phyloP scores from a whole-genome alignment of 768 basidiomycete species.

The Boletales sp. region DNA sequence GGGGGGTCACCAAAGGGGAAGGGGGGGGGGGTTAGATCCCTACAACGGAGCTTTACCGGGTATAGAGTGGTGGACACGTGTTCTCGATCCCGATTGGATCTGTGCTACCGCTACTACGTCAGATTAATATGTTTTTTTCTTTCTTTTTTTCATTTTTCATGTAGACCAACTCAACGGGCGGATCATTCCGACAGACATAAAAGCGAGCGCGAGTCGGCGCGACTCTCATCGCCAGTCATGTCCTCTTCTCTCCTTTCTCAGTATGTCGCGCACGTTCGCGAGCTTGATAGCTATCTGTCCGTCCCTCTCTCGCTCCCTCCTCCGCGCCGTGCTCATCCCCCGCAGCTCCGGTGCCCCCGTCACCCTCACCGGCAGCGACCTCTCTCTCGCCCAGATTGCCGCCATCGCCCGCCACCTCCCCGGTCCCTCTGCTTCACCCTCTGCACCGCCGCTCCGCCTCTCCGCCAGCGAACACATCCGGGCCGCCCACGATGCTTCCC shows the following conservation, averaged over 20 bases:
- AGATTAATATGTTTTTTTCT: constrained; percentile 8
- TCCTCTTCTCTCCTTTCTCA: constrained; percentile 41
- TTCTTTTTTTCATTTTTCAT: neutral
- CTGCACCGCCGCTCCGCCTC: constrained; percentile 21
- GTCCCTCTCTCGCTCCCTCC: constrained; percentile 15
- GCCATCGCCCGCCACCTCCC: constrained; percentile 60
- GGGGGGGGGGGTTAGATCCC: neutral
- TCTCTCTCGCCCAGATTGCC: constrained; percentile 76
- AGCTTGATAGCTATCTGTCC: constrained; percentile 64
- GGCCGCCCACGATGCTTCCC: constrained; percentile 57
- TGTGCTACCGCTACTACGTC: constrained; percentile 13
- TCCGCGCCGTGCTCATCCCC: constrained; percentile 1
- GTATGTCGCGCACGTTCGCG: constrained; percentile 57
- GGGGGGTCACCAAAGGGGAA: too few relatives aligned
- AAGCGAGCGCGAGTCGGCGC: neutral
- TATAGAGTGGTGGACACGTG: neutral
- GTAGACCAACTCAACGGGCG: constrained; percentile 10
- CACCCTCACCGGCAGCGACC: constrained; percentile 61
- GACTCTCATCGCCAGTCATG: neutral
- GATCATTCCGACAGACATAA: constrained; percentile 12
- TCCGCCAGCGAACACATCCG: constrained; percentile 30
- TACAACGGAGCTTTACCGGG: neutral
- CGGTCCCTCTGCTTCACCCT: constrained; percentile 26
- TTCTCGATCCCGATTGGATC: constrained; percentile 12
- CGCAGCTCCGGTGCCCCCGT: constrained; percentile 60